Percentiles rank a stretch among this genome's conserved stretches.
Conservation (phyloP, 2,329 filamentous ascomycete genomes). For the Nothophoma quercina region DNA sequence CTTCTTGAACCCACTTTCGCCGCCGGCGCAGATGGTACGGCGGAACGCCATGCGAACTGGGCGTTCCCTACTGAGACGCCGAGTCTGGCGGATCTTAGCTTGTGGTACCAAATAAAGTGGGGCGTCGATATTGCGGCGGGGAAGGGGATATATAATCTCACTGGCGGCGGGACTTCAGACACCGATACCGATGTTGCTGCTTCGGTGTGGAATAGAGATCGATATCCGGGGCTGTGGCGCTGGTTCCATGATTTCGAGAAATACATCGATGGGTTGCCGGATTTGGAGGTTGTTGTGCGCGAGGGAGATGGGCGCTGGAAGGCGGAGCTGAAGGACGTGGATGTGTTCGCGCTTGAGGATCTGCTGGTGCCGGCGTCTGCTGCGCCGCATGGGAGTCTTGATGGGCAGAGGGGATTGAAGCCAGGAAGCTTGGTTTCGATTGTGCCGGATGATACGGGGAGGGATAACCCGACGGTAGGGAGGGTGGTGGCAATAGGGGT, state of each 20-base stretch:
- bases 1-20: constrained; percentile 49
- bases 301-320: constrained; percentile 12
- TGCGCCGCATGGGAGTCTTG: neutral
- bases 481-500: constrained; percentile 47
- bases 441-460: constrained; percentile 52
- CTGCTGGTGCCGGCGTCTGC: neutral
- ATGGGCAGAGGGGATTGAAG: constrained; percentile 35
- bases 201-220: constrained; percentile 46
- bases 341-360: neutral
- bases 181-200: constrained; percentile 23
- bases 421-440: constrained; percentile 44
- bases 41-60: no score
- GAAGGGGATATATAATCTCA: constrained; percentile 45
- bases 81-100: constrained; percentile 46
- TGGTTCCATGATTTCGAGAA: constrained; percentile 49
- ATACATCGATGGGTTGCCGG: constrained; percentile 41
- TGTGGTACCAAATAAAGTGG: constrained; percentile 53
- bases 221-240: constrained; percentile 47
- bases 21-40: constrained; percentile 17
- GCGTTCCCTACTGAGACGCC: constrained; percentile 46
- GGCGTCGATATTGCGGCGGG: constrained; percentile 50
- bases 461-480: constrained; percentile 49
- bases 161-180: constrained; percentile 44
- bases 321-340: neutral
- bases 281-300: constrained; percentile 28